These are phyloP conservation scores for Trypanosoma theileri DNA, from an alignment of 208 protist genomes.

Conservation along the genomic window DNA sequence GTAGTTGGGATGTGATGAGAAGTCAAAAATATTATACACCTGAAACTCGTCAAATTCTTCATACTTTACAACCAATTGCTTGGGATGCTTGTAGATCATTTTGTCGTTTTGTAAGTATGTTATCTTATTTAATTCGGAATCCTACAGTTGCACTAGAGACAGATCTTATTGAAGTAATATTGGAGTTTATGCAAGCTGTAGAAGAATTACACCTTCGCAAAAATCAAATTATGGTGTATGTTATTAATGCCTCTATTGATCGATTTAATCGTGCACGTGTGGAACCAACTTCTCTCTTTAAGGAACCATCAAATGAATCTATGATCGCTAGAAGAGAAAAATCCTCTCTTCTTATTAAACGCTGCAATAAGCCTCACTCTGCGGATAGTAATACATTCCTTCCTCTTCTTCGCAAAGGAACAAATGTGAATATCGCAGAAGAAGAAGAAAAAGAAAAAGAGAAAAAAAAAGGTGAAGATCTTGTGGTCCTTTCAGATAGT, in stretches of 20 bases:
- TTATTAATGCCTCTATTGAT: constrained; percentile 62
- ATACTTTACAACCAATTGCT: constrained; percentile 64
- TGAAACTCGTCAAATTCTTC: constrained; percentile 59
- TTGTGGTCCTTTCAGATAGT: constrained; percentile 49
- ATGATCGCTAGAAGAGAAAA: background rate
- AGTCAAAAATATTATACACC: constrained; percentile 53
- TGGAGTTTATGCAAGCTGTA: constrained; percentile 60
- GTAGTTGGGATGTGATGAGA: constrained; percentile 83
- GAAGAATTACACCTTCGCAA: constrained; percentile 74
- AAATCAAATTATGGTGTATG: constrained; percentile 78
- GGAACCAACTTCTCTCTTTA: background rate
- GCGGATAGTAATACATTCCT: constrained; percentile 4
- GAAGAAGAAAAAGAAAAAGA: background rate
- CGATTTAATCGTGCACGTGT: background rate
- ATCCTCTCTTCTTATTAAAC: background rate
- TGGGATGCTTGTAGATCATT: constrained; percentile 61
- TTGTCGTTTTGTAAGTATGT: constrained; percentile 53
- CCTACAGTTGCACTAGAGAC: constrained; percentile 64
- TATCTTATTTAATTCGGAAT: constrained; percentile 70
- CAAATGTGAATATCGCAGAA: background rate
- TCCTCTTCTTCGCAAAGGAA: constrained; percentile 28
- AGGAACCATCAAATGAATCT: background rate
- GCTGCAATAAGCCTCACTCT: background rate
- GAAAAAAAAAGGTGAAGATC: too few species aligned
- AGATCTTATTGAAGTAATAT: constrained; percentile 67